These are phyloP conservation scores for Saccharomyces eubayanus DNA, from an alignment of 805 yeast species.

Conservation along the genomic window DNA sequence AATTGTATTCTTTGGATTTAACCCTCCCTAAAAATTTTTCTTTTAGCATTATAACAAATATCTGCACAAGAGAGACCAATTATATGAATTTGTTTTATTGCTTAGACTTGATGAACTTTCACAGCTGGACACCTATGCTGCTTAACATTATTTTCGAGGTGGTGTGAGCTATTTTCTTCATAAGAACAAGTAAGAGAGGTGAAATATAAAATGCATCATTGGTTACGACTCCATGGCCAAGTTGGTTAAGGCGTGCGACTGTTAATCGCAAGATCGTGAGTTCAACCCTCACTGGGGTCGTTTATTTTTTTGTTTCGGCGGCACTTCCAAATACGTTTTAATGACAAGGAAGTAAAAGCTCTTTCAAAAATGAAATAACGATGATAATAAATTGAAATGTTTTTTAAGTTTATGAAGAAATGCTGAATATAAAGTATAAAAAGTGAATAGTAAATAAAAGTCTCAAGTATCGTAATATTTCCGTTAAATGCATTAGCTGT, in stretches of 20 bases:
- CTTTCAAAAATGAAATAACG: too few relatives aligned
- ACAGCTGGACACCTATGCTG: too few relatives aligned
- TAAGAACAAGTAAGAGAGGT: too few relatives aligned
- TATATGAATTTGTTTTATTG: too few relatives aligned
- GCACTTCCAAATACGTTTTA: too few relatives aligned
- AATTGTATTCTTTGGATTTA: background rate
- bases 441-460: background rate
- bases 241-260: constrained; percentile 51
- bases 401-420: background rate
- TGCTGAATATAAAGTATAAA: background rate
- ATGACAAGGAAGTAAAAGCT: too few relatives aligned
- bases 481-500: background rate
- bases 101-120: too few relatives aligned
- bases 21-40: too few relatives aligned
- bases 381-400: background rate
- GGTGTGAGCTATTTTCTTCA: too few relatives aligned
- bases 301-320: constrained; percentile 10
- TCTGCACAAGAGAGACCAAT: too few relatives aligned
- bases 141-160: too few relatives aligned
- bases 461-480: background rate
- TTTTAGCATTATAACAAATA: too few relatives aligned
- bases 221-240: constrained; percentile 11
- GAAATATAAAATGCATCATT: background rate
- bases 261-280: constrained; percentile 53
- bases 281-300: constrained; percentile 50